Conservation (phyloP, 805 yeast species). For the Candida tibetensis region DNA sequence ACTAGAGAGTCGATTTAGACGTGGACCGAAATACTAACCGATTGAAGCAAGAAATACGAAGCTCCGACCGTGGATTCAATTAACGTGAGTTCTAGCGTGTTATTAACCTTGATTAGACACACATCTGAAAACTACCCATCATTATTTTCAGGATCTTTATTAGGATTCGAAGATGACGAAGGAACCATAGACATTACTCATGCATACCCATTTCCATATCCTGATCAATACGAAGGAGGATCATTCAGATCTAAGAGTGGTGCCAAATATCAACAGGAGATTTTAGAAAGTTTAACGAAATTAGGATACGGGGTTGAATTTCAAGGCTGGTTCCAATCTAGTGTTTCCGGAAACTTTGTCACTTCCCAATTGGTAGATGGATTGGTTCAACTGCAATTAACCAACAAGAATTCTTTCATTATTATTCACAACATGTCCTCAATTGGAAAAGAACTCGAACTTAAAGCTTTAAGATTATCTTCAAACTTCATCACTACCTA, state of each 20-base stretch:
- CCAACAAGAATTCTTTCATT: slow-evolving; percentile 54
- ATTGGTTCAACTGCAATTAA: slow-evolving; percentile 61
- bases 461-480: slow-evolving; percentile 69
- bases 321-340: slow-evolving; percentile 79
- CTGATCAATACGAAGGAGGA: slow-evolving; percentile 61
- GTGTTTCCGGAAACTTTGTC: slow-evolving; percentile 67
- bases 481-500: slow-evolving; percentile 55
- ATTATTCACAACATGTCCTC: slow-evolving; percentile 70
- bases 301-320: slow-evolving; percentile 67
- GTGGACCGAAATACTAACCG: not conserved
- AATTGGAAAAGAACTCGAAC: slow-evolving; percentile 59
- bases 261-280: slow-evolving; percentile 63
- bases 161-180: slow-evolving; percentile 65
- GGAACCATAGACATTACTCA: slow-evolving; percentile 53
- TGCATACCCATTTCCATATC: slow-evolving; percentile 66
- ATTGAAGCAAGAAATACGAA: slow-evolving; percentile 20
- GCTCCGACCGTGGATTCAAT: slow-evolving; percentile 40
- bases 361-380: slow-evolving; percentile 66
- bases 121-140: slow-evolving; percentile 63
- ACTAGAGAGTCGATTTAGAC: not conserved
- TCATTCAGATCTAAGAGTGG: slow-evolving; percentile 62
- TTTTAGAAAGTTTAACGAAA: slow-evolving; percentile 57
- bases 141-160: slow-evolving; percentile 65
- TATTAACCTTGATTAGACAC: slow-evolving; percentile 62
- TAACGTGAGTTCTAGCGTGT: slow-evolving; percentile 49